These are phyloP conservation scores for Kluyveromyces nonfermentans DNA, from an alignment of 805 yeast genomes.

Conservation along the genomic window DNA sequence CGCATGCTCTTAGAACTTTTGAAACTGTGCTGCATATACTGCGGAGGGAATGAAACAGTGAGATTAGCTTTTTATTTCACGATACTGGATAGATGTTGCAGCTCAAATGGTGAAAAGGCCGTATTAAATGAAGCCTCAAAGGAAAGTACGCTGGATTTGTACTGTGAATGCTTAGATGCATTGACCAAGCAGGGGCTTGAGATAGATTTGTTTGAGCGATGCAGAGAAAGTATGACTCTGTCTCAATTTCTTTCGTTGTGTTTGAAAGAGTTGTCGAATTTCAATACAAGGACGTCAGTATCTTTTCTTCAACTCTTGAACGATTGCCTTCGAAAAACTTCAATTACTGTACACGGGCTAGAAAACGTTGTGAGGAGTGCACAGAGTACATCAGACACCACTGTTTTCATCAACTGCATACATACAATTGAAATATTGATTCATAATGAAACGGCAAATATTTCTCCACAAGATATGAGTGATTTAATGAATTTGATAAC, in stretches of 20 bases:
- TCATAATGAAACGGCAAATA: conserved; percentile 11
- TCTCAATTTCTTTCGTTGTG: background rate
- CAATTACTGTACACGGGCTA: background rate
- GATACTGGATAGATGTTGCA: conserved; percentile 37
- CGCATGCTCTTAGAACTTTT: conserved; percentile 35
- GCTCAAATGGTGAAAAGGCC: conserved; percentile 13
- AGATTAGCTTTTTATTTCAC: conserved; percentile 52
- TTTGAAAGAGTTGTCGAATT: background rate
- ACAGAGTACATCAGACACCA: conserved; percentile 33
- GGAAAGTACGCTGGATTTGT: conserved; percentile 44
- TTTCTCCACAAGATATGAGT: conserved; percentile 17
- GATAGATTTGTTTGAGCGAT: background rate
- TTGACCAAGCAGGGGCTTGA: conserved; percentile 4
- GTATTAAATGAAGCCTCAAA: conserved; percentile 10
- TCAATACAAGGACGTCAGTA: background rate
- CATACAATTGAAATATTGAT: conserved; percentile 22
- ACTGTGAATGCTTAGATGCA: conserved; percentile 37
- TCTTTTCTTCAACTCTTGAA: conserved; percentile 1
- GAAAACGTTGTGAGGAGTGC: conserved; percentile 1
- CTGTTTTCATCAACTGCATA: conserved; percentile 30
- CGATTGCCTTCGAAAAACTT: conserved; percentile 1
- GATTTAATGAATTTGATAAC: conserved; percentile 1
- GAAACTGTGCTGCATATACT: conserved; percentile 44
- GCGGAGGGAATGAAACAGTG: conserved; percentile 35
- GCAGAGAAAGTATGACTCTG: background rate